Evolutionary conservation across 163 green algal genomes (phyloP).

Genomic region (Prototheca wickerhamii): DNA sequence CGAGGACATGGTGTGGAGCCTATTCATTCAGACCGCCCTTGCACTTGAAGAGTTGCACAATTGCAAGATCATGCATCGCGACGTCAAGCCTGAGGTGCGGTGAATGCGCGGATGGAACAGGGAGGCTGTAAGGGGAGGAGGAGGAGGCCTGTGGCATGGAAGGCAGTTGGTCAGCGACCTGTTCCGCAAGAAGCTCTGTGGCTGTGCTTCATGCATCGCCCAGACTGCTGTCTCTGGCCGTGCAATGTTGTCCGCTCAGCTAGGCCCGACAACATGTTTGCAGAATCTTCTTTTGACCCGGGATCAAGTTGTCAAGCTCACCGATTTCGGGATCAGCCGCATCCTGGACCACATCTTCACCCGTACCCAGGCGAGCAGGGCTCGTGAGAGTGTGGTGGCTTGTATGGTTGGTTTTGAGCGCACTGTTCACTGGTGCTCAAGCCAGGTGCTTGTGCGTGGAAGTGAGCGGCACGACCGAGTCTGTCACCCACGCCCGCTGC

Average conservation of each 20-base stretch:
- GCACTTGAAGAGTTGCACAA: conserved; percentile 45
- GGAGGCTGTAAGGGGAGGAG: not conserved
- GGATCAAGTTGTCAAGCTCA: conserved; percentile 29
- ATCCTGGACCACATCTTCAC: conserved; percentile 21
- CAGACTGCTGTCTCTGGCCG: not conserved
- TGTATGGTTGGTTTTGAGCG: not conserved
- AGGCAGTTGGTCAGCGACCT: too few species aligned
- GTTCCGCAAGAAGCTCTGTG: too few species aligned
- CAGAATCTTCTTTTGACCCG: conserved; percentile 22
- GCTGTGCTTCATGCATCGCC: not conserved
- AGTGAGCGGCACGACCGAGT: not conserved
- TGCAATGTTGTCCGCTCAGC: not conserved
- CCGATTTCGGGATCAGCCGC: conserved; percentile 49
- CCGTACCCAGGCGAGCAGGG: conserved; percentile 11
- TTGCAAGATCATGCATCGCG: conserved; percentile 38
- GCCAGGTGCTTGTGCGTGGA: not conserved
- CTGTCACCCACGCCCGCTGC: conserved; percentile 10
- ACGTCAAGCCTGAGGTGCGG: conserved; percentile 35
- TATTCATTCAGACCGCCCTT: conserved; percentile 35
- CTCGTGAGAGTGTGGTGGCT: not conserved
- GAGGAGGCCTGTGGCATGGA: not conserved
- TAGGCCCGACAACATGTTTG: conserved; percentile 39
- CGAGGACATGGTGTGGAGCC: conserved; percentile 45
- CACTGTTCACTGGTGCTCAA: not conserved
- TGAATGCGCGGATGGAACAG: not conserved